These are phyloP conservation scores for Sanguinoderma infundibulare DNA, from an alignment of 1,284 basidiomycete species.

Conservation along the genomic window DNA sequence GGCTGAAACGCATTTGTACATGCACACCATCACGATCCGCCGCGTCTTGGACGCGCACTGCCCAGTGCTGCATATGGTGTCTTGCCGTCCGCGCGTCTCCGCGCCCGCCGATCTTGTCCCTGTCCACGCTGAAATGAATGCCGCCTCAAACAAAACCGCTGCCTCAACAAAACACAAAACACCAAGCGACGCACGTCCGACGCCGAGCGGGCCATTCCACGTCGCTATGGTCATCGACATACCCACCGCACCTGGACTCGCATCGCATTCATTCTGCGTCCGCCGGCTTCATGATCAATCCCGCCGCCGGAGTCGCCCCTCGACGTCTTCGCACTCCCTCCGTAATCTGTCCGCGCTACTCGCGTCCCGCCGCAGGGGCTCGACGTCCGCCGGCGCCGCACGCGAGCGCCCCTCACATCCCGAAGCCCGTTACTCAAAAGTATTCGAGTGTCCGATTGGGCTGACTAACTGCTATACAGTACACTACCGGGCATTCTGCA, in stretches of 20 bases:
- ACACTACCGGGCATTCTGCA: no score
- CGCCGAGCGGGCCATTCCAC: background rate
- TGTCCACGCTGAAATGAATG: background rate
- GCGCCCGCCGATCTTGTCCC: background rate
- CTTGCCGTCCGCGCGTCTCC: background rate
- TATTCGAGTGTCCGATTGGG: no score
- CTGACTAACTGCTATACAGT: no score
- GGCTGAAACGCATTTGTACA: conserved; percentile 1
- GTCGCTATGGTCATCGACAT: background rate
- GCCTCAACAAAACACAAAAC: background rate
- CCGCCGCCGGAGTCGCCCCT: background rate
- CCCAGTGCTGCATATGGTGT: background rate
- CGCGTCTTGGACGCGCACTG: background rate
- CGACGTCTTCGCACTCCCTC: background rate
- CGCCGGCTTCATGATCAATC: background rate
- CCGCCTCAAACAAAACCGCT: background rate
- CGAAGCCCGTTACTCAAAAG: no score
- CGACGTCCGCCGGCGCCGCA: background rate
- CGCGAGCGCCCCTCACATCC: no score
- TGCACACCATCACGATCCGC: background rate
- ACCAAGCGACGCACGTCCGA: background rate
- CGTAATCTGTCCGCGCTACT: background rate
- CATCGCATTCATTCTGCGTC: background rate
- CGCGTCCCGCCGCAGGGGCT: background rate
- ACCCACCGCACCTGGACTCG: no score